Evolutionary conservation across 345 rosid genomes (phyloP).

Genomic region (Abelmoschus esculentus): DNA sequence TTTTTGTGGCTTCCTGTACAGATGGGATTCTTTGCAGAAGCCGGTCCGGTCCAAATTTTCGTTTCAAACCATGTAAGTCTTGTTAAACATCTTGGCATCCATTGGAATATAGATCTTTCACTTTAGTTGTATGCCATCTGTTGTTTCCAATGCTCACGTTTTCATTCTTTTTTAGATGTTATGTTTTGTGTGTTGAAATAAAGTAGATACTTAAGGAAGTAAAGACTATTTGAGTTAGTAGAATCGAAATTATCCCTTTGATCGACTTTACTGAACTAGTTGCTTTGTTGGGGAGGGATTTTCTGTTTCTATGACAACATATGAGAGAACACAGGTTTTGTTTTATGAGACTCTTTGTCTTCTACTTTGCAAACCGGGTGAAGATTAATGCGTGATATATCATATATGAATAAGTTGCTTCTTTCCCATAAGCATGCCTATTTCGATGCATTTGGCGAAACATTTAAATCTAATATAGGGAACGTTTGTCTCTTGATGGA

Average conservation of each 20-base stretch:
- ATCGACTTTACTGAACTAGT: not conserved
- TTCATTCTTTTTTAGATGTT: not conserved
- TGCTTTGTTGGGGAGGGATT: not conserved
- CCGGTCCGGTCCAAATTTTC: conserved; percentile 96
- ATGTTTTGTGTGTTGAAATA: not conserved
- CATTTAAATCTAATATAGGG: not conserved
- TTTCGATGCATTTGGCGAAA: not conserved
- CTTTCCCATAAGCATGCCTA: not conserved
- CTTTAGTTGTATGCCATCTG: not conserved
- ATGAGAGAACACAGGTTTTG: not conserved
- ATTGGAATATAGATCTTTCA: not conserved
- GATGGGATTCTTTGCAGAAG: conserved; percentile 98
- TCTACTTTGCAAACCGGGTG: not conserved
- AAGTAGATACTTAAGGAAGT: no score
- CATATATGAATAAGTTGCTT: not conserved
- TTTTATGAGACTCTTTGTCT: not conserved
- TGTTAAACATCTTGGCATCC: not conserved
- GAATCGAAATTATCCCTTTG: not conserved
- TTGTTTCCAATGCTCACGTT: no score
- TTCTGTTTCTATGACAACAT: not conserved
- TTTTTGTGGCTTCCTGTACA: conserved; percentile 16
- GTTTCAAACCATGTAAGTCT: conserved; percentile 84
- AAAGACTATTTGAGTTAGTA: not conserved
- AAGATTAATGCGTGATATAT: not conserved
- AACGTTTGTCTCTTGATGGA: not conserved